Conservation (phyloP, 2,329 filamentous ascomycete genomes). For the Claviceps quebecensis region DNA sequence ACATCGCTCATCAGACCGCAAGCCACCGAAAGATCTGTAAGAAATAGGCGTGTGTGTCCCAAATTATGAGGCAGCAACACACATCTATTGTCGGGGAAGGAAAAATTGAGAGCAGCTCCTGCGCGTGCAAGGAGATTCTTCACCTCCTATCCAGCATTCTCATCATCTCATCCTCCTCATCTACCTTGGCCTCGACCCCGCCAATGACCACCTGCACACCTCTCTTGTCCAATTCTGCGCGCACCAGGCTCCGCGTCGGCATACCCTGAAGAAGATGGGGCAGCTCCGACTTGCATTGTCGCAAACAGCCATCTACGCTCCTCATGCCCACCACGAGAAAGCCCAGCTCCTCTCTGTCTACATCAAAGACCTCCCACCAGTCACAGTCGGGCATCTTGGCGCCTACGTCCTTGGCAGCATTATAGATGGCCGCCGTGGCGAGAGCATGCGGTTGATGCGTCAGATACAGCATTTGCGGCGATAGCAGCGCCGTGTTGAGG, state of each 20-base stretch:
- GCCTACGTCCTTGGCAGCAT: conserved; percentile 64
- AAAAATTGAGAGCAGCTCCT: not conserved
- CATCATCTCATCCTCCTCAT: conserved; percentile 32
- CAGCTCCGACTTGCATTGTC: conserved; percentile 43
- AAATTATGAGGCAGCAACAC: not conserved
- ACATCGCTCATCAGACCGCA: too few species aligned
- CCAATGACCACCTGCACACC: conserved; percentile 24
- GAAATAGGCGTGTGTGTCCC: too few species aligned
- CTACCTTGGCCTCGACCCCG: conserved; percentile 13
- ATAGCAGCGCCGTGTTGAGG: conserved; percentile 75
- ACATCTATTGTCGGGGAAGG: not conserved
- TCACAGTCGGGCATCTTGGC: conserved; percentile 68
- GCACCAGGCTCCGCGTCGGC: conserved; percentile 43
- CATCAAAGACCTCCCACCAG: conserved; percentile 99
- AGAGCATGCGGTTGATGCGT: conserved; percentile 82
- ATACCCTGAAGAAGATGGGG: conserved; percentile 34
- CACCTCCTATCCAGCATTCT: conserved; percentile 21
- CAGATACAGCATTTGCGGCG: conserved; percentile 76
- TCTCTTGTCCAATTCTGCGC: conserved; percentile 43
- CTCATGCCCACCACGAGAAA: conserved; percentile 79
- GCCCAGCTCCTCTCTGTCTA: conserved; percentile 84
- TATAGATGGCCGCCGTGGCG: conserved; percentile 79
- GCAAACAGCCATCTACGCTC: conserved; percentile 60
- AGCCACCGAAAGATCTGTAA: too few species aligned
- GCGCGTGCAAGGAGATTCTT: not conserved